Conservation (phyloP, 2,329 filamentous ascomycete genomes). For the Paraphaeosphaeria sporulosa region DNA sequence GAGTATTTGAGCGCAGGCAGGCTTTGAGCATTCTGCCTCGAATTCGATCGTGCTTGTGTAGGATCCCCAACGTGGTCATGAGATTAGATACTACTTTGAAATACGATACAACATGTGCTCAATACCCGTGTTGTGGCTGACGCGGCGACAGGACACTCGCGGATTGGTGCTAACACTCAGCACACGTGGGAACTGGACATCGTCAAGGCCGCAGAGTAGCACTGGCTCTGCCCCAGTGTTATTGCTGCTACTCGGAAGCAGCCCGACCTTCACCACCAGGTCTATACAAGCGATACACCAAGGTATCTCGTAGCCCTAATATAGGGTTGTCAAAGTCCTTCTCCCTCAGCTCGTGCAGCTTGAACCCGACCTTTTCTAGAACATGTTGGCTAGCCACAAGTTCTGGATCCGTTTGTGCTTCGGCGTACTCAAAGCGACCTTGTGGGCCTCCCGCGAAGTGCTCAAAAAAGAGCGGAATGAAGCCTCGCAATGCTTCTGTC, state of each 20-base stretch:
- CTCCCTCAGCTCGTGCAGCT: constrained; percentile 53
- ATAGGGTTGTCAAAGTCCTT: constrained; percentile 49
- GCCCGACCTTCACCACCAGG: constrained; percentile 8
- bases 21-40: background rate
- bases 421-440: constrained; percentile 46
- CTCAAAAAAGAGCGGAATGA: constrained; percentile 52
- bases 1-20: background rate
- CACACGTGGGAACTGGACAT: background rate
- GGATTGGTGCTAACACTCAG: background rate
- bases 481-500: constrained; percentile 53
- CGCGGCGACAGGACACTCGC: background rate
- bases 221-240: background rate
- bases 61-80: background rate
- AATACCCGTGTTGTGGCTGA: background rate
- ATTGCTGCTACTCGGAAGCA: background rate
- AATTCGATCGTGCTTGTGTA: background rate
- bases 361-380: constrained; percentile 64
- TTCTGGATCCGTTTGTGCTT: constrained; percentile 56
- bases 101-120: background rate
- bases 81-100: background rate
- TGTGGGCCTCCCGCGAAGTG: constrained; percentile 40
- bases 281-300: constrained; percentile 45
- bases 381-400: constrained; percentile 66
- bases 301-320: constrained; percentile 45
- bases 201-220: background rate